A percentile compares a stretch with the other conserved stretches of the same genome.
These are phyloP conservation scores for Ustilaginoidea virens DNA, from an alignment of 2,329 filamentous ascomycete species.

Conservation along the genomic window DNA sequence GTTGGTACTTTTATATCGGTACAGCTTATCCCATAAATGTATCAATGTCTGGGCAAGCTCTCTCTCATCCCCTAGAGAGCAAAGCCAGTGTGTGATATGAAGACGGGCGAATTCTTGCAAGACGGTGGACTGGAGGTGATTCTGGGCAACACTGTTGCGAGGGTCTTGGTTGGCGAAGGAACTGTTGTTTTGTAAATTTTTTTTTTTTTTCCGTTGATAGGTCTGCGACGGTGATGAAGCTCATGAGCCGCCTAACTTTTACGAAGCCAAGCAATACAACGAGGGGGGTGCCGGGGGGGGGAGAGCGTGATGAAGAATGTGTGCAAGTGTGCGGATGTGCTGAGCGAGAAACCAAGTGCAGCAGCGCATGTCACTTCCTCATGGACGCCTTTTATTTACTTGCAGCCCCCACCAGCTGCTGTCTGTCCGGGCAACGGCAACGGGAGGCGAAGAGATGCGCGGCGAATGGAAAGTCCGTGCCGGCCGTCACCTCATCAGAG, in stretches of 20 bases:
- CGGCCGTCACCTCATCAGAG: too few relatives aligned
- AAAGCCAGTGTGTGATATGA: too few relatives aligned
- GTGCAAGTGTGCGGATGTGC: slow-evolving; percentile 11
- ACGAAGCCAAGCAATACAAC: neutral
- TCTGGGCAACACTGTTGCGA: too few relatives aligned
- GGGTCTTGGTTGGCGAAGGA: too few relatives aligned
- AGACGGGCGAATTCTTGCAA: slow-evolving; percentile 17
- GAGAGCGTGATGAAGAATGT: slow-evolving; percentile 8
- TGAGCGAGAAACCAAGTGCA: slow-evolving; percentile 10
- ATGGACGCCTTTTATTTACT: slow-evolving; percentile 30
- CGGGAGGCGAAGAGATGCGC: neutral
- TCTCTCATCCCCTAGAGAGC: too few relatives aligned
- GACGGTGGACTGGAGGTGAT: slow-evolving; percentile 23
- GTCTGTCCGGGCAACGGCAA: slow-evolving; percentile 21
- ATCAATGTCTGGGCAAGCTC: slow-evolving; percentile 29
- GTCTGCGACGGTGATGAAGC: slow-evolving; percentile 9
- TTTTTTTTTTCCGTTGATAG: slow-evolving; percentile 7
- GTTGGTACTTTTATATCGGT: slow-evolving; percentile 29
- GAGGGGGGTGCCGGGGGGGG: slow-evolving; percentile 5
- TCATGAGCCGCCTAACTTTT: slow-evolving; percentile 5
- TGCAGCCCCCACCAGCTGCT: slow-evolving; percentile 19
- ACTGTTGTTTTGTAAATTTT: too few relatives aligned
- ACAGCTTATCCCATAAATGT: slow-evolving; percentile 31
- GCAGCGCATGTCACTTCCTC: slow-evolving; percentile 7
- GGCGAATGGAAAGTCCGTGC: slow-evolving; percentile 6